Percentiles rank a stretch among this genome's conserved stretches.
Evolutionary conservation across 441 rosid genomes (phyloP).

Genomic region (Metrosideros polymorpha): DNA sequence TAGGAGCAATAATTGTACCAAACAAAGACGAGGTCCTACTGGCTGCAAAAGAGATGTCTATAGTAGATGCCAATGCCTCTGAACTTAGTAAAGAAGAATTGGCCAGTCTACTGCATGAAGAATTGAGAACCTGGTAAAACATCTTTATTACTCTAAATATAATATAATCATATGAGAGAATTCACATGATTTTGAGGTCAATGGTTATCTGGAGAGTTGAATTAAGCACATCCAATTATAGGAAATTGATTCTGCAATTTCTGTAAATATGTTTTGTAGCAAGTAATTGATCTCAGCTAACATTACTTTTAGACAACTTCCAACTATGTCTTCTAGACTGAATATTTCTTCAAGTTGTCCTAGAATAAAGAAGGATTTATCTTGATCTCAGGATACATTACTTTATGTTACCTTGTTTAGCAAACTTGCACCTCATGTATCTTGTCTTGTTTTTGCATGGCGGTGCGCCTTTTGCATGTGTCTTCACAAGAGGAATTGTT

Average conservation of each 20-base stretch:
- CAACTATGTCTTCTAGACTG: not conserved
- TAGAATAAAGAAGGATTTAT: not conserved
- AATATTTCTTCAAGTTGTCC: not conserved
- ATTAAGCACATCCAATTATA: not conserved
- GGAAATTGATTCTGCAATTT: not conserved
- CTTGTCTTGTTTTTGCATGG: not conserved
- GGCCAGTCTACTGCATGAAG: constrained; percentile 35
- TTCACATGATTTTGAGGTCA: not conserved
- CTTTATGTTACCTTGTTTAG: not conserved
- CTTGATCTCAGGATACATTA: not conserved
- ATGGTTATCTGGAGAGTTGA: not conserved
- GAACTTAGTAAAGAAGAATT: constrained; percentile 48
- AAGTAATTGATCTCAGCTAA: not conserved
- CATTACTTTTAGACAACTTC: not conserved
- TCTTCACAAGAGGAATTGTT: not conserved
- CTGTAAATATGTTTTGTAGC: not conserved
- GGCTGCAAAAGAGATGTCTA: constrained; percentile 38
- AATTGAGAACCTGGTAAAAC: constrained; percentile 63
- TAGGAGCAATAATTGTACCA: constrained; percentile 80
- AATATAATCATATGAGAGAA: not conserved
- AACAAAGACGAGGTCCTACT: constrained; percentile 65
- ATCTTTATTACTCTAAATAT: not conserved
- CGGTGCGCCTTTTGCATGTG: not conserved
- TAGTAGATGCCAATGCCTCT: constrained; percentile 35
- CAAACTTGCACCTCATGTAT: not conserved